Percentiles rank a stretch among this genome's conserved stretches.
Evolutionary conservation across 2,329 filamentous ascomycete species (phyloP).

Genomic region (Mariannaea elegans): DNA sequence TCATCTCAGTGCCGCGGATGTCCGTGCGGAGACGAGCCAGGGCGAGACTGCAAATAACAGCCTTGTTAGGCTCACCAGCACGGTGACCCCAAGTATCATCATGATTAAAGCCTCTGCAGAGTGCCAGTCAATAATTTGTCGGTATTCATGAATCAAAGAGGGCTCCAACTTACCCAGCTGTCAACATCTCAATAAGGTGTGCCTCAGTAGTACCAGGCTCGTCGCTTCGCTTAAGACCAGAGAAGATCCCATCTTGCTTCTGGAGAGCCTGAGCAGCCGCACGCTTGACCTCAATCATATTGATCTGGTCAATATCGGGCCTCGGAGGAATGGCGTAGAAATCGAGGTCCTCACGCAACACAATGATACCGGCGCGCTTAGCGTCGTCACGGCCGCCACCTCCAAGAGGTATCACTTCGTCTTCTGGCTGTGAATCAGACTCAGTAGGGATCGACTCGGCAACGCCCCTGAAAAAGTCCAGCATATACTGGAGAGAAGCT

Average conservation of each 20-base stretch:
- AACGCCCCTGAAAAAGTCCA: constrained; percentile 96
- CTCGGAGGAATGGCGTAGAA: constrained; percentile 95
- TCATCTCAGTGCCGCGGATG: constrained; percentile 79
- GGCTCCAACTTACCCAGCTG: constrained; percentile 78
- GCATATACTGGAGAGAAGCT: constrained; percentile 96
- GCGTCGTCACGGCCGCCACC: constrained; percentile 78
- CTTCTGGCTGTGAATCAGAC: constrained; percentile 65
- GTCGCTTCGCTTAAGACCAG: constrained; percentile 91
- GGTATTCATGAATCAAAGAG: background rate
- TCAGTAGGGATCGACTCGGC: constrained; percentile 93
- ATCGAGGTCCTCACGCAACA: constrained; percentile 93
- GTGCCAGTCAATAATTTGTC: constrained; percentile 1
- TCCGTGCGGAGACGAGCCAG: constrained; percentile 93
- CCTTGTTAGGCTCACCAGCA: constrained; percentile 97
- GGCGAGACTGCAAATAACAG: constrained; percentile 95
- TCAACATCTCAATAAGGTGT: constrained; percentile 99
- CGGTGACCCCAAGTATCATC: constrained; percentile 96
- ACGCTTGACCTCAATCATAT: constrained; percentile 97
- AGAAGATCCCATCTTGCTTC: constrained; percentile 94
- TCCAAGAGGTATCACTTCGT: constrained; percentile 70
- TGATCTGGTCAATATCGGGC: constrained; percentile 81
- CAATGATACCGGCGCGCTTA: constrained; percentile 96
- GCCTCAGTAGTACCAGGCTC: constrained; percentile 97
- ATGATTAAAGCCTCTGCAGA: constrained; percentile 87
- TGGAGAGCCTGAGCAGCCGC: constrained; percentile 88